Evolutionary conservation across 352 stramenopile species (phyloP).

Genomic region (Globisporangium cederbergense): DNA sequence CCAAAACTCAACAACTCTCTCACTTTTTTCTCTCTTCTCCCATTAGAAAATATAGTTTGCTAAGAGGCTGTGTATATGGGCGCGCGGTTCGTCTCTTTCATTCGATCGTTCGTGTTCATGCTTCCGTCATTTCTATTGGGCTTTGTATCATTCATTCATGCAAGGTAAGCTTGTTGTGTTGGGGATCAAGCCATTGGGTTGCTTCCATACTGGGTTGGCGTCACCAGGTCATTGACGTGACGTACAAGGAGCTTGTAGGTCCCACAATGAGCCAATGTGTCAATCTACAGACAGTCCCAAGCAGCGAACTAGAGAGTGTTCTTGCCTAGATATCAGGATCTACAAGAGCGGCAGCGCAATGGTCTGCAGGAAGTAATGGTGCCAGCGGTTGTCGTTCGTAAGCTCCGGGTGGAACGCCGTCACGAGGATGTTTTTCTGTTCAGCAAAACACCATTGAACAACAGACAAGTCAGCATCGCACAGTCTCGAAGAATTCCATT

Average conservation of each 20-base stretch:
- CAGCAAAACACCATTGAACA: not conserved
- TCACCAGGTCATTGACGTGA: not conserved
- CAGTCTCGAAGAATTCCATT: too few species aligned
- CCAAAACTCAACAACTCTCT: conserved; percentile 5
- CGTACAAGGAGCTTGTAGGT: not conserved
- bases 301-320: too few species aligned
- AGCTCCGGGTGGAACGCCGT: conserved; percentile 97
- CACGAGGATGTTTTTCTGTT: conserved; percentile 88
- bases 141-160: not conserved
- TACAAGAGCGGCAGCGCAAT: conserved; percentile 52
- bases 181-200: not conserved
- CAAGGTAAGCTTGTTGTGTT: too few species aligned
- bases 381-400: conserved; percentile 91
- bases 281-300: too few species aligned
- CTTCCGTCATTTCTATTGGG: conserved; percentile 6
- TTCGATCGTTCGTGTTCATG: conserved; percentile 10
- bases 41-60: conserved; percentile 24
- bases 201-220: not conserved
- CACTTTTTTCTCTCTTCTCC: conserved; percentile 11
- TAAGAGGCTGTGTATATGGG: conserved; percentile 13
- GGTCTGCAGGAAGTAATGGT: conserved; percentile 92
- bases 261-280: not conserved
- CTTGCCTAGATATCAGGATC: not conserved
- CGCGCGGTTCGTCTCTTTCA: conserved; percentile 5
- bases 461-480: not conserved